Conservation (phyloP, 495 filamentous ascomycete species). For the Aspergillus coremiiformis region DNA sequence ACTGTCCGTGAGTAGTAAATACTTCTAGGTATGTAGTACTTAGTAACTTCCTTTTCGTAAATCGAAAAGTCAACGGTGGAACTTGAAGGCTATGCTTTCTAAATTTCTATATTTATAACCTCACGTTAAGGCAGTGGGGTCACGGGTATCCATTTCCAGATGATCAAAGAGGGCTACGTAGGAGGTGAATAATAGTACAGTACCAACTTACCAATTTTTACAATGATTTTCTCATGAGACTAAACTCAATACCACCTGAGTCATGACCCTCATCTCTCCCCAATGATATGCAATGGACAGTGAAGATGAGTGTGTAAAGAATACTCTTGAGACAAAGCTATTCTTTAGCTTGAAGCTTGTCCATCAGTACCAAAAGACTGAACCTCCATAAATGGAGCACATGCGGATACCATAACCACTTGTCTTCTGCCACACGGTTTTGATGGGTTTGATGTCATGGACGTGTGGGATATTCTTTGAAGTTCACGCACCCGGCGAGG, state of each 20-base stretch:
- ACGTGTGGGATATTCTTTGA: not conserved
- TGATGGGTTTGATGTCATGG: not conserved
- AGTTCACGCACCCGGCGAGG: conserved; percentile 14
- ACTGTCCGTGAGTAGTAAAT: too few species aligned
- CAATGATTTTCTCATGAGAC: too few species aligned
- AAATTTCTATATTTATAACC: too few species aligned
- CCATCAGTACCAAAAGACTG: not conserved
- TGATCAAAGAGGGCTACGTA: not conserved
- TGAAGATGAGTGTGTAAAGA: too few species aligned
- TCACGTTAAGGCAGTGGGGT: too few species aligned
- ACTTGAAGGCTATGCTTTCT: too few species aligned
- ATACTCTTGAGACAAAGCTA: not conserved
- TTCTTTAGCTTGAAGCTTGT: not conserved
- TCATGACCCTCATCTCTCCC: too few species aligned
- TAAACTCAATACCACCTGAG: not conserved
- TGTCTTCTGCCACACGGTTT: not conserved
- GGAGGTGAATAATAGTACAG: not conserved
- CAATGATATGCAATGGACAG: too few species aligned
- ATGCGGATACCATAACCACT: not conserved
- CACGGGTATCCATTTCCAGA: not conserved
- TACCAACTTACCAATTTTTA: too few species aligned
- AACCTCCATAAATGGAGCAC: not conserved
- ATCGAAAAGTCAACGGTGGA: too few species aligned
- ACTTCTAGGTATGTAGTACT: too few species aligned
- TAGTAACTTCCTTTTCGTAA: too few species aligned